Evolutionary conservation across 1,139 yeast species (phyloP).

Genomic region (Diutina pseudorugosa): DNA sequence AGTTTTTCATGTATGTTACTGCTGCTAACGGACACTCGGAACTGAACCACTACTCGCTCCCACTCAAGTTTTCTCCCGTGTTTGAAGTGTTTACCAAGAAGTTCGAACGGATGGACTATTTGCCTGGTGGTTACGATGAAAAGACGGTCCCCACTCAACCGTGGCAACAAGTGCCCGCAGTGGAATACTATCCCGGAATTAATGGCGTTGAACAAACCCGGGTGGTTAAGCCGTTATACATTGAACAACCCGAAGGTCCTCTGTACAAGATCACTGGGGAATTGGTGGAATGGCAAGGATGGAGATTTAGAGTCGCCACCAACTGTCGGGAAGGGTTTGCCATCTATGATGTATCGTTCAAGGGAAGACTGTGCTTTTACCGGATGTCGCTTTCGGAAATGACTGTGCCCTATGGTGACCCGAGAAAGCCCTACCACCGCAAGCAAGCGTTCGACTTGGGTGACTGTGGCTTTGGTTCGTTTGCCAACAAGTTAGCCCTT

Average conservation of each 20-base stretch:
- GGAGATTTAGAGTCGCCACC: slow-evolving; percentile 73
- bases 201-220: slow-evolving; percentile 40
- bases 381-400: slow-evolving; percentile 73
- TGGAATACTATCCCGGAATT: slow-evolving; percentile 67
- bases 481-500: slow-evolving; percentile 60
- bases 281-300: slow-evolving; percentile 76
- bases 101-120: slow-evolving; percentile 65
- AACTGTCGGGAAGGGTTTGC: slow-evolving; percentile 80
- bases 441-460: slow-evolving; percentile 90
- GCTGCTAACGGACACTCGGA: slow-evolving; percentile 59
- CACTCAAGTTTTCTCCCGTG: slow-evolving; percentile 73
- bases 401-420: slow-evolving; percentile 91
- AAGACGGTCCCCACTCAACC: slow-evolving; percentile 46
- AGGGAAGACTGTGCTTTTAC: slow-evolving; percentile 74
- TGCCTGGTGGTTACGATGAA: slow-evolving; percentile 64
- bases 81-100: slow-evolving; percentile 55
- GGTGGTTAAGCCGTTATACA: slow-evolving; percentile 65
- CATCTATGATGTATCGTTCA: slow-evolving; percentile 62
- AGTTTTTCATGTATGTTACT: slow-evolving; percentile 69
- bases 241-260: slow-evolving; percentile 80
- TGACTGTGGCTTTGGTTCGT: slow-evolving; percentile 80
- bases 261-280: slow-evolving; percentile 55
- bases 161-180: slow-evolving; percentile 48
- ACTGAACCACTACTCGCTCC: slow-evolving; percentile 77
- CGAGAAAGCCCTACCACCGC: slow-evolving; percentile 82